Evolutionary conservation across 768 basidiomycete species (phyloP).

Genomic region (Leucocoprinus leucothites): DNA sequence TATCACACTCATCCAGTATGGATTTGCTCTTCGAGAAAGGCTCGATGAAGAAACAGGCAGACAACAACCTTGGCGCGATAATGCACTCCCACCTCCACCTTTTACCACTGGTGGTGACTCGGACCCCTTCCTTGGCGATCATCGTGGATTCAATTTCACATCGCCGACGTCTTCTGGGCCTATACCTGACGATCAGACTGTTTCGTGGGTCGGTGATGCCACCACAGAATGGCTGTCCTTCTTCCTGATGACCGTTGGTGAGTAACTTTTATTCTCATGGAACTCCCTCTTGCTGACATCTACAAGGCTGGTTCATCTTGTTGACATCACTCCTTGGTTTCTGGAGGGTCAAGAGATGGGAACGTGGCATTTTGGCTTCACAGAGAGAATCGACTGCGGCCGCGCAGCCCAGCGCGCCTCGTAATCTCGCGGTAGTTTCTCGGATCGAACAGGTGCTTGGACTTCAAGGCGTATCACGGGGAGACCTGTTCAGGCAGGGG

Average conservation of each 20-base stretch:
- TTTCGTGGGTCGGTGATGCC: slow-evolving; percentile 48
- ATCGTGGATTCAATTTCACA: slow-evolving; percentile 23
- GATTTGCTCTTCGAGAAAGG: slow-evolving; percentile 69
- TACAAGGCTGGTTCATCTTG: slow-evolving; percentile 41
- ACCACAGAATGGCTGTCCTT: slow-evolving; percentile 95
- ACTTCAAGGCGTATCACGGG: slow-evolving; percentile 34
- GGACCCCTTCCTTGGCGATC: slow-evolving; percentile 36
- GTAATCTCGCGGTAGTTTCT: slow-evolving; percentile 26
- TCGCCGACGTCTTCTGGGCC: slow-evolving; percentile 20
- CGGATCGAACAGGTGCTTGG: slow-evolving; percentile 39
- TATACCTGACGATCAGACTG: slow-evolving; percentile 36
- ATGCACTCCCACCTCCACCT: slow-evolving; percentile 36
- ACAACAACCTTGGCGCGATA: slow-evolving; percentile 26
- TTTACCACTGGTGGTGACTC: slow-evolving; percentile 44
- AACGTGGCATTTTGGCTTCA: slow-evolving; percentile 67
- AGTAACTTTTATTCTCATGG: slow-evolving; percentile 20
- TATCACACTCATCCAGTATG: slow-evolving; percentile 95
- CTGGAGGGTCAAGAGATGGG: slow-evolving; percentile 90
- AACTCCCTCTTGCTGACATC: not conserved
- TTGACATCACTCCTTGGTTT: slow-evolving; percentile 88
- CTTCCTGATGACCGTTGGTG: slow-evolving; percentile 86
- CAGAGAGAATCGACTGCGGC: slow-evolving; percentile 32
- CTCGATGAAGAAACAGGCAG: slow-evolving; percentile 34
- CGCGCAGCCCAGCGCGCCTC: slow-evolving; percentile 14
- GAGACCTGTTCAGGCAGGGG: slow-evolving; percentile 42